phyloP scores from a whole-genome alignment of 805 yeast species.

The Sugiyamaella floridensis region DNA sequence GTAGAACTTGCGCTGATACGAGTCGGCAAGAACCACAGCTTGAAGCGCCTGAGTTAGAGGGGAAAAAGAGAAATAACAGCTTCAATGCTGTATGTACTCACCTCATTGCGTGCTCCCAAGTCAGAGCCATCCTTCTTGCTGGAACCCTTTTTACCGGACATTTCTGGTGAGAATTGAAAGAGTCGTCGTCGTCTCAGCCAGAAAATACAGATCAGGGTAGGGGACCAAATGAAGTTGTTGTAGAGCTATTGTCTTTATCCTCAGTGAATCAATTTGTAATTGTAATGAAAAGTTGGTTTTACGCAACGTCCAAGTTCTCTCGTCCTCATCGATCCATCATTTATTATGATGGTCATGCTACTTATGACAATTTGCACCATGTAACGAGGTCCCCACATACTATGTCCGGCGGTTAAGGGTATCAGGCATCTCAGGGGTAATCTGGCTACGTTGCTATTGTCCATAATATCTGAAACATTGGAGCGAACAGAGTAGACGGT shows the following conservation, averaged over 20 bases:
- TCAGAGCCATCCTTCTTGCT: conserved; percentile 4
- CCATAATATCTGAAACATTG: neutral
- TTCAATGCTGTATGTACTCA: neutral
- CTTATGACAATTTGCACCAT: too few species aligned
- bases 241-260: neutral
- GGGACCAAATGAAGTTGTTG: neutral
- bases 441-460: neutral
- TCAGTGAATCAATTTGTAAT: neutral
- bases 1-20: conserved; percentile 86
- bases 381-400: too few species aligned
- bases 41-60: conserved; percentile 46
- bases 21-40: conserved; percentile 91
- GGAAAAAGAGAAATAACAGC: neutral
- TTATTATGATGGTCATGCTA: too few species aligned
- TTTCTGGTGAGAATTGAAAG: neutral
- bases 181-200: neutral
- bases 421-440: neutral
- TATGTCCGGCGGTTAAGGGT: too few species aligned
- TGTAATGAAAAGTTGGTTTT: too few species aligned
- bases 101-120: neutral
- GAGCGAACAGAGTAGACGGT: neutral
- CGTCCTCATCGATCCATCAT: too few species aligned
- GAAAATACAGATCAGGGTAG: neutral
- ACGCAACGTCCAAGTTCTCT: neutral
- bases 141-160: neutral